These are phyloP conservation scores for Colletotrichum liriopes DNA, from an alignment of 2,329 filamentous ascomycete species.

Conservation along the genomic window DNA sequence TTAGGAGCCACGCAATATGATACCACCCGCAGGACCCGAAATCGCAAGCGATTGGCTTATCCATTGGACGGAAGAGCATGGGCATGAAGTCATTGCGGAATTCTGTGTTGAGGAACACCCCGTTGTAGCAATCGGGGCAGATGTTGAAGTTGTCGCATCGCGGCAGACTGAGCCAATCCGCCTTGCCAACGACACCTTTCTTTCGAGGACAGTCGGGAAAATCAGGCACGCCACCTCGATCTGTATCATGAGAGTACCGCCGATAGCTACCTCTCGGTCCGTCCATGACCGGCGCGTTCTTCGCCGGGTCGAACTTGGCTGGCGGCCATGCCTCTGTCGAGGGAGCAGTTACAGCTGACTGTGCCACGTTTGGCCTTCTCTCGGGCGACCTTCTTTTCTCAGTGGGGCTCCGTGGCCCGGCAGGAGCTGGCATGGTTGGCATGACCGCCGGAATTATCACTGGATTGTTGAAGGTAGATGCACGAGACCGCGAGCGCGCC, in stretches of 20 bases:
- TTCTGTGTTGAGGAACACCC: constrained; percentile 77
- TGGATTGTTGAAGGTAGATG: constrained; percentile 47
- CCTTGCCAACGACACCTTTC: constrained; percentile 72
- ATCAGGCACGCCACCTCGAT: constrained; percentile 58
- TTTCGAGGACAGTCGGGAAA: constrained; percentile 81
- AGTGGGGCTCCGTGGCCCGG: constrained; percentile 43
- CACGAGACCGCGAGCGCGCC: constrained; percentile 47
- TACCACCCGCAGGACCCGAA: constrained; percentile 86
- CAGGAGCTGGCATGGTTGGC: constrained; percentile 44
- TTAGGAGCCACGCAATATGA: constrained; percentile 87
- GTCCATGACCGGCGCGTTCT: constrained; percentile 54
- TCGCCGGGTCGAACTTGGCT: constrained; percentile 59
- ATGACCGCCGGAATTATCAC: constrained; percentile 43
- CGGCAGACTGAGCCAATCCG: constrained; percentile 87
- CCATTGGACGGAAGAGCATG: constrained; percentile 70
- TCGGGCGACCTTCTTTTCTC: constrained; percentile 47
- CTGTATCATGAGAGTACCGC: constrained; percentile 69
- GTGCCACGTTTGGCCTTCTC: constrained; percentile 19
- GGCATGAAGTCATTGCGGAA: constrained; percentile 79
- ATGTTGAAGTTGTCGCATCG: constrained; percentile 82
- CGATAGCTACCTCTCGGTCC: constrained; percentile 64
- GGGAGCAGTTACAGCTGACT: constrained; percentile 8
- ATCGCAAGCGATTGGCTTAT: constrained; percentile 78
- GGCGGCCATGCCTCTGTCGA: constrained; percentile 60
- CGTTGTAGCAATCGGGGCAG: constrained; percentile 84